These are phyloP conservation scores for Arctium minus DNA, from an alignment of 129 eudicot species.

Conservation along the genomic window DNA sequence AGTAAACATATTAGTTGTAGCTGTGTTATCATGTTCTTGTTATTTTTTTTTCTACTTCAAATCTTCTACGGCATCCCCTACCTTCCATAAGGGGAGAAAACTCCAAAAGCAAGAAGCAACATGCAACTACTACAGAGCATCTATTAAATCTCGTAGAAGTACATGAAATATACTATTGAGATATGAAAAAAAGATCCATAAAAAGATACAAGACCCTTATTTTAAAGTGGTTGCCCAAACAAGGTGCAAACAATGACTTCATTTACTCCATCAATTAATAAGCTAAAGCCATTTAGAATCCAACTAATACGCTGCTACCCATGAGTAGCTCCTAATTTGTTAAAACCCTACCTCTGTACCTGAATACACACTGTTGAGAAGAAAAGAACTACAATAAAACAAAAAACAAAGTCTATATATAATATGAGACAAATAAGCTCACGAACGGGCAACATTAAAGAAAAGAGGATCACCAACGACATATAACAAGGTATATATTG, in stretches of 20 bases:
- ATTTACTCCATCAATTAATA: neutral
- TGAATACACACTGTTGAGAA: neutral
- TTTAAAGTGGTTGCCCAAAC: neutral
- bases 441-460: neutral
- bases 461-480: neutral
- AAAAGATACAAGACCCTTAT: neutral
- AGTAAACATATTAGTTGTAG: conserved; percentile 3
- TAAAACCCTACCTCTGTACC: neutral
- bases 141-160: neutral
- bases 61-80: neutral
- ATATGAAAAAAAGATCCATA: neutral
- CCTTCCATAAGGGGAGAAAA: neutral
- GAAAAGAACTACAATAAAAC: neutral
- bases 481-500: neutral
- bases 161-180: neutral
- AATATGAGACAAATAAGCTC: neutral
- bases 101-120: neutral
- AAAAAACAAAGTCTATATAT: neutral
- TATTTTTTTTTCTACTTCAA: neutral
- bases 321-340: neutral
- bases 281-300: neutral
- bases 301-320: neutral
- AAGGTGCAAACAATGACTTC: neutral
- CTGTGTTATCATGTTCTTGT: neutral
- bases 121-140: neutral